Conservation (phyloP, 1,284 basidiomycete species). For the Ustilago shanxiensis region DNA sequence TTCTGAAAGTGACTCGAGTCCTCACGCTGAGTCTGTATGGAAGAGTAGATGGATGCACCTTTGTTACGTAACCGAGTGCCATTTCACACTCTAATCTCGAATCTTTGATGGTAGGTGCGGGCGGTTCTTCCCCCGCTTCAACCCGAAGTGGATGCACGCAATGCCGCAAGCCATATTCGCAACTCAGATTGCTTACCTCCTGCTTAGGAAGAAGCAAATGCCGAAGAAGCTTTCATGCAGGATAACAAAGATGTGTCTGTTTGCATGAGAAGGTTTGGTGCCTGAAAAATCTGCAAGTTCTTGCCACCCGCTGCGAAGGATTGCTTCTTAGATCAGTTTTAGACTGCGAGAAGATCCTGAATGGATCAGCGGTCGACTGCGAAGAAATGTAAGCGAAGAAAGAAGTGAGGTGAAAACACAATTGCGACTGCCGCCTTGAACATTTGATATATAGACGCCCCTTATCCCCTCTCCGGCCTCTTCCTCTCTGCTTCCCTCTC, state of each 20-base stretch:
- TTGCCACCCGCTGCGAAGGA: conserved; percentile 1
- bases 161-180: not conserved
- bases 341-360: no score
- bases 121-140: not conserved
- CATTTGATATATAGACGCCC: no score
- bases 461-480: no score
- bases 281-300: not conserved
- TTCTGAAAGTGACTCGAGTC: no score
- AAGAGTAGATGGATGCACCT: no score
- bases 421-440: no score
- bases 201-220: not conserved
- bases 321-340: no score
- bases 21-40: no score
- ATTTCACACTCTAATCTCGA: not conserved
- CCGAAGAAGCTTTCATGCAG: not conserved
- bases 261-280: not conserved
- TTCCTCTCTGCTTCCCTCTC: no score
- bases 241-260: not conserved
- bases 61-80: not conserved
- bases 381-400: no score
- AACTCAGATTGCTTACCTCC: not conserved
- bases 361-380: no score
- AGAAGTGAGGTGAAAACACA: no score
- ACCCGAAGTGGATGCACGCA: not conserved
- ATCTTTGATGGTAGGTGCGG: not conserved